phyloP scores from a whole-genome alignment of 305 asterid genomes.

The Solanum chacoense region DNA sequence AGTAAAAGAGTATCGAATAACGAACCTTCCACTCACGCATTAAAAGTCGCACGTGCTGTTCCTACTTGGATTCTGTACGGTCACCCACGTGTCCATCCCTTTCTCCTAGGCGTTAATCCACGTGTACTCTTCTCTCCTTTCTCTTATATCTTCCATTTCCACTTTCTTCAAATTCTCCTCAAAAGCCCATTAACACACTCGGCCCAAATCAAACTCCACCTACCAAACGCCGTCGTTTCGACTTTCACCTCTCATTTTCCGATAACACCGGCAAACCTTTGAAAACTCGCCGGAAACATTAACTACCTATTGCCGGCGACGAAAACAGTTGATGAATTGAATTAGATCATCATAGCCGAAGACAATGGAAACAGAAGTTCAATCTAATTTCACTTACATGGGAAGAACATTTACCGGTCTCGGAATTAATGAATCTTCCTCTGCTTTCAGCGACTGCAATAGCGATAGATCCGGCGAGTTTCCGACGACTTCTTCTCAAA shows the following conservation, averaged over 20 bases:
- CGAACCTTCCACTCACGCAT: conserved; percentile 49
- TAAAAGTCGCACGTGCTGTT: conserved; percentile 59
- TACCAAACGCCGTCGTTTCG: conserved; percentile 17
- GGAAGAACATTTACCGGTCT: conserved; percentile 49
- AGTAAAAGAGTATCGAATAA: neutral
- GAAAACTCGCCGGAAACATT: neutral
- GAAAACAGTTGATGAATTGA: neutral
- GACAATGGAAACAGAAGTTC: conserved; percentile 43
- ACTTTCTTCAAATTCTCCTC: neutral
- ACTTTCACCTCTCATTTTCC: neutral
- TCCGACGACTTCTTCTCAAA: conserved; percentile 52
- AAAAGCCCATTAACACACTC: neutral
- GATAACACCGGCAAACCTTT: neutral
- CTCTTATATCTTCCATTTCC: neutral
- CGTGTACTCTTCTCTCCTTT: conserved; percentile 4
- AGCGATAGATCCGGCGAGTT: conserved; percentile 95
- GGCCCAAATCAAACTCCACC: neutral
- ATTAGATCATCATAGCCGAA: neutral
- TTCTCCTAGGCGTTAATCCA: neutral
- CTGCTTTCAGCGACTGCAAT: conserved; percentile 92
- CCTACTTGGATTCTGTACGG: conserved; percentile 31
- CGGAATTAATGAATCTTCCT: conserved; percentile 31
- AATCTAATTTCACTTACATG: conserved; percentile 43
- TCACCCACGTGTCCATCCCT: conserved; percentile 44
- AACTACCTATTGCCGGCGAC: neutral